These are phyloP conservation scores for Neopestalotiopsis rosae DNA, from an alignment of 2,329 filamentous ascomycete species.

Conservation along the genomic window DNA sequence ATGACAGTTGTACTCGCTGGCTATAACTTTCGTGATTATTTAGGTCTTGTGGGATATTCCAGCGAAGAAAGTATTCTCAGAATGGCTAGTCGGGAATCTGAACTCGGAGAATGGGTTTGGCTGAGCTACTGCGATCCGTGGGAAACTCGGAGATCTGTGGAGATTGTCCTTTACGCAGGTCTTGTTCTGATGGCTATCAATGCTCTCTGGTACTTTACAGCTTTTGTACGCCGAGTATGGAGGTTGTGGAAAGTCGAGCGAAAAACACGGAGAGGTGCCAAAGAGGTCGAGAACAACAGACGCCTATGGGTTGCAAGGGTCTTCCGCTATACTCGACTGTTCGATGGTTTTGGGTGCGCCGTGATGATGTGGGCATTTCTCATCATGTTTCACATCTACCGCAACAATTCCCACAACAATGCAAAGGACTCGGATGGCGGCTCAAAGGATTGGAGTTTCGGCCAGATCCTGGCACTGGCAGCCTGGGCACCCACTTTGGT, in stretches of 20 bases:
- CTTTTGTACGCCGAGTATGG: background rate
- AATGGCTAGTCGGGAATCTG: background rate
- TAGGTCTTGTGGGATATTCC: background rate
- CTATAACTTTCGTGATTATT: background rate
- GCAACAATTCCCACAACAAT: background rate
- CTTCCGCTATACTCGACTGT: background rate
- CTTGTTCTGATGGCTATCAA: background rate
- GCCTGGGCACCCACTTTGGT: background rate
- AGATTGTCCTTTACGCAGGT: background rate
- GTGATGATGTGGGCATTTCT: background rate
- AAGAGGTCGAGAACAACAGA: too few relatives aligned
- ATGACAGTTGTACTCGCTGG: background rate
- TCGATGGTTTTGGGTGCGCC: background rate
- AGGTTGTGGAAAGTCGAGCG: background rate
- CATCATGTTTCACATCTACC: constrained; percentile 1
- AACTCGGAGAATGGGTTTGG: background rate
- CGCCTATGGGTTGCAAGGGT: too few relatives aligned
- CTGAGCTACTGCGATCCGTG: background rate
- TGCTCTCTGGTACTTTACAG: background rate
- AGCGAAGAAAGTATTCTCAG: background rate
- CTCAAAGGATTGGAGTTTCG: background rate
- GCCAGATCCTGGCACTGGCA: background rate
- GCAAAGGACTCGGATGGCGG: background rate
- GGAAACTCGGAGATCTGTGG: background rate
- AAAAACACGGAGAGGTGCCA: too few relatives aligned